phyloP scores from a whole-genome alignment of 1,284 basidiomycete species.

The Tilletia indica region DNA sequence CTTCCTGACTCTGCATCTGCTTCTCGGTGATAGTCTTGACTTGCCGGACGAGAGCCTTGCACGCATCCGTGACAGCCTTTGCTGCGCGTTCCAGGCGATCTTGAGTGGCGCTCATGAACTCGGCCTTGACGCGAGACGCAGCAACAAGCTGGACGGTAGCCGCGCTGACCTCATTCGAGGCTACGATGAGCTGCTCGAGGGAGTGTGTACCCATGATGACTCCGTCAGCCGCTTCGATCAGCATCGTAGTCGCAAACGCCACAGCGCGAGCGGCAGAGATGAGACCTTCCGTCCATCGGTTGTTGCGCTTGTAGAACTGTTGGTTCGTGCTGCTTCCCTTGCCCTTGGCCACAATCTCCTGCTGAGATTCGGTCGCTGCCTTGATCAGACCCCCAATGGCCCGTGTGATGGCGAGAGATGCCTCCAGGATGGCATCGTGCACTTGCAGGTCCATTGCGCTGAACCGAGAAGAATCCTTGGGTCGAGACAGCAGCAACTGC shows the following conservation, averaged over 20 bases:
- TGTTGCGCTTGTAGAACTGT: slow-evolving; percentile 99
- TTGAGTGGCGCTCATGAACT: slow-evolving; percentile 97
- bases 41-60: slow-evolving; percentile 91
- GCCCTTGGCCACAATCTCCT: slow-evolving; percentile 95
- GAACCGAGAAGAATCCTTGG: slow-evolving; percentile 77
- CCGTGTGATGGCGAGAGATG: slow-evolving; percentile 88
- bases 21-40: slow-evolving; percentile 91
- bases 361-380: slow-evolving; percentile 93
- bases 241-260: slow-evolving; percentile 90
- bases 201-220: slow-evolving; percentile 94
- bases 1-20: slow-evolving; percentile 70
- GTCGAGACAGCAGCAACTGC: slow-evolving; percentile 83
- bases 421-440: slow-evolving; percentile 92
- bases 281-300: slow-evolving; percentile 98
- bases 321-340: slow-evolving; percentile 81
- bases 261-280: slow-evolving; percentile 97
- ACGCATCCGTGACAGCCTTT: slow-evolving; percentile 98
- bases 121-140: slow-evolving; percentile 95
- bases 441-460: slow-evolving; percentile 90
- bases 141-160: slow-evolving; percentile 97
- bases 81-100: slow-evolving; percentile 92
- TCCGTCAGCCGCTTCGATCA: slow-evolving; percentile 97
- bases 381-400: slow-evolving; percentile 92
- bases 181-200: slow-evolving; percentile 96
- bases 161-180: slow-evolving; percentile 95